phyloP scores from a whole-genome alignment of 2,329 filamentous ascomycete species.

The Whalleya microplaca region DNA sequence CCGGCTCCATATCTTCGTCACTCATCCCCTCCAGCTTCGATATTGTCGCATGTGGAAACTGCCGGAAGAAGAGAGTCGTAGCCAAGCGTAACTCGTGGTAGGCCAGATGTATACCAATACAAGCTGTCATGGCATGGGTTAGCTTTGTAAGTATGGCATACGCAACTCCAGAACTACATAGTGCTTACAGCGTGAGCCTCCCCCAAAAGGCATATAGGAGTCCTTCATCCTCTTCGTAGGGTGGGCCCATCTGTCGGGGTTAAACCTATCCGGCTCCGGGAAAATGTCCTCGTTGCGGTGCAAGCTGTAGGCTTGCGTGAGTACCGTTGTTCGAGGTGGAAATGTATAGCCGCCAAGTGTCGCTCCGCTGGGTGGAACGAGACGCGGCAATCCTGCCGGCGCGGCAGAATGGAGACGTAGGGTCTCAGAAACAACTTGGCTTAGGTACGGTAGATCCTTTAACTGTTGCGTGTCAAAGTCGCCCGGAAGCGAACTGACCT shows the following conservation, averaged over 20 bases:
- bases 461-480: slow-evolving; percentile 40
- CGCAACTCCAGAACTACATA: slow-evolving; percentile 1
- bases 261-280: slow-evolving; percentile 41
- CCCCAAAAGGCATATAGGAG: slow-evolving; percentile 56
- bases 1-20: no score
- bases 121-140: no score
- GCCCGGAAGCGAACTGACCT: slow-evolving; percentile 40
- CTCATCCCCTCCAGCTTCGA: no score
- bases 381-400: slow-evolving; percentile 44
- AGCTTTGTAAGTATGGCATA: no score
- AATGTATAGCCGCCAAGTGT: slow-evolving; percentile 44
- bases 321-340: slow-evolving; percentile 44
- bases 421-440: slow-evolving; percentile 49
- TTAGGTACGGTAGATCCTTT: slow-evolving; percentile 44
- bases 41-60: no score
- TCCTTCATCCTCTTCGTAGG: slow-evolving; percentile 46
- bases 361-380: slow-evolving; percentile 44
- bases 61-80: no score
- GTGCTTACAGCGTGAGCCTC: slow-evolving; percentile 51
- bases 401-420: slow-evolving; percentile 48
- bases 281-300: slow-evolving; percentile 49
- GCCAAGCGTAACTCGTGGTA: no score
- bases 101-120: no score
- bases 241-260: slow-evolving; percentile 44
- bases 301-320: slow-evolving; percentile 50